A percentile compares a stretch with the other conserved stretches of the same genome.
Conservation (phyloP, 176 grass and related monocot species). For the Ananas comosus region DNA sequence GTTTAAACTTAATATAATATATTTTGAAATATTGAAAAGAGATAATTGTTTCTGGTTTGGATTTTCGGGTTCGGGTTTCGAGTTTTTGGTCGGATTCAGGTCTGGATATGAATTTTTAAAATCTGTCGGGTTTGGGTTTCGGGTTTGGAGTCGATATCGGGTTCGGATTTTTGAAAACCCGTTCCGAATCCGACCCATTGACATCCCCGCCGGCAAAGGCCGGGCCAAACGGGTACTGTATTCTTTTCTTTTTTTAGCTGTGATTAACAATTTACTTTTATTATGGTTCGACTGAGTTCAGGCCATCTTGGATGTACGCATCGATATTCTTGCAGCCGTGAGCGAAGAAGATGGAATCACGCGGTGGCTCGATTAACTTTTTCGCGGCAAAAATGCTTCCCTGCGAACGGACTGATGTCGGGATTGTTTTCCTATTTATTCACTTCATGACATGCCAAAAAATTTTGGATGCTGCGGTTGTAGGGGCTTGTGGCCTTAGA, state of each 20-base stretch:
- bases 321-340: constrained; percentile 68
- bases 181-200: too few relatives aligned
- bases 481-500: constrained; percentile 6
- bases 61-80: too few relatives aligned
- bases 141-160: too few relatives aligned
- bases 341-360: constrained; percentile 79
- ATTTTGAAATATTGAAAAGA: too few relatives aligned
- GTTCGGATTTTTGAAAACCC: too few relatives aligned
- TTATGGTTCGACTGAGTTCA: constrained; percentile 3
- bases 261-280: not conserved
- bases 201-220: not conserved
- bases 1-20: too few relatives aligned
- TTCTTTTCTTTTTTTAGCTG: not conserved
- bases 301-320: constrained; percentile 63
- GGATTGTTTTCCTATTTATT: constrained; percentile 18
- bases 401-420: not conserved
- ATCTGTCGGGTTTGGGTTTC: too few relatives aligned
- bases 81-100: too few relatives aligned
- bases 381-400: constrained; percentile 1
- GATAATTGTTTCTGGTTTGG: too few relatives aligned
- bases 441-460: constrained; percentile 2
- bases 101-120: too few relatives aligned
- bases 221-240: not conserved
- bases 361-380: constrained; percentile 57
- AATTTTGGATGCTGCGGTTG: constrained; percentile 24